These are phyloP conservation scores for Nepenthes gracilis DNA, from an alignment of 148 eudicot genomes.

Conservation along the genomic window DNA sequence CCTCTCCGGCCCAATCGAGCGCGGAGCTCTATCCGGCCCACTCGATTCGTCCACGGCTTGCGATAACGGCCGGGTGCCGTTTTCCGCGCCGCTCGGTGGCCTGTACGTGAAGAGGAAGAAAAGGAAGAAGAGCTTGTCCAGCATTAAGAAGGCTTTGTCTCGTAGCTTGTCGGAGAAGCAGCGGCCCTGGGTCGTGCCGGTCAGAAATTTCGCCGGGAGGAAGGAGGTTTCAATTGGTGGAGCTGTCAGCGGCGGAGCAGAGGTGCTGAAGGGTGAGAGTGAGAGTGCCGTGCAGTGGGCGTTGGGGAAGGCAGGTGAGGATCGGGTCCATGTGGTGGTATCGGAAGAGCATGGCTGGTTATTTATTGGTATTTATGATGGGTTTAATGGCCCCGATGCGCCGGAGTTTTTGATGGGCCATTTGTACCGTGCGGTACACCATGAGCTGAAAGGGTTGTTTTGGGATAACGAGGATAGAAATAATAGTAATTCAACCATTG, in stretches of 20 bases:
- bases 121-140: slow-evolving; percentile 62
- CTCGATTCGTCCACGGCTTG: slow-evolving; percentile 27
- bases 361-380: slow-evolving; percentile 98
- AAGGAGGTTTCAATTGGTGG: slow-evolving; percentile 17
- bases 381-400: slow-evolving; percentile 99
- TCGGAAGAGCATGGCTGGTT: slow-evolving; percentile 97
- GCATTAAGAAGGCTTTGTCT: slow-evolving; percentile 41
- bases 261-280: slow-evolving; percentile 12
- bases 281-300: slow-evolving; percentile 95
- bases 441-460: slow-evolving; percentile 83
- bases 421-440: slow-evolving; percentile 63
- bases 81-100: slow-evolving; percentile 77
- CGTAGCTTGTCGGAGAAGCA: slow-evolving; percentile 78
- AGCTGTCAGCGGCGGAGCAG: slow-evolving; percentile 6
- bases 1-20: slow-evolving; percentile 93
- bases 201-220: slow-evolving; percentile 37
- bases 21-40: slow-evolving; percentile 88
- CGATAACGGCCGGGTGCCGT: slow-evolving; percentile 42
- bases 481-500: slow-evolving; percentile 2
- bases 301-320: slow-evolving; percentile 95
- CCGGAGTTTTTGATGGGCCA: slow-evolving; percentile 96
- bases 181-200: slow-evolving; percentile 91
- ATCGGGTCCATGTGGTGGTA: slow-evolving; percentile 95
- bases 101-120: slow-evolving; percentile 25
- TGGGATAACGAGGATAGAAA: slow-evolving; percentile 49